These are phyloP conservation scores for Tillandsia leiboldiana DNA, from an alignment of 176 grass and related monocot species.

Conservation along the genomic window DNA sequence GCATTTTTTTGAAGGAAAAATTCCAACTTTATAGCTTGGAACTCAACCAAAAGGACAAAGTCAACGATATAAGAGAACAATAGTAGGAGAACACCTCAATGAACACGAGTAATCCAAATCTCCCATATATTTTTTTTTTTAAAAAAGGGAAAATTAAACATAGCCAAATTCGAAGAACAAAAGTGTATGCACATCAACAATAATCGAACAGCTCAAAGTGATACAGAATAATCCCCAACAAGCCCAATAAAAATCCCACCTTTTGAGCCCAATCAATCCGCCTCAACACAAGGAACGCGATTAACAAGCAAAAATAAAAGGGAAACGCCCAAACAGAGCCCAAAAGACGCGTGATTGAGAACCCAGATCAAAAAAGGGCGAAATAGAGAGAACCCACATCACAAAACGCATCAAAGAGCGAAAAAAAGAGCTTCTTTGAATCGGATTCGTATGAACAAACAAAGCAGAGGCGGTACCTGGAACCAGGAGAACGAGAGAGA, in stretches of 20 bases:
- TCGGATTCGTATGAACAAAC: not conserved
- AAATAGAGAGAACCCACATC: not conserved
- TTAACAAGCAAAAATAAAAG: not conserved
- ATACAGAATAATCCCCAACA: not conserved
- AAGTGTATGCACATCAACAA: not conserved
- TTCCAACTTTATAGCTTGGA: not conserved
- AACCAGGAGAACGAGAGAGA: not conserved
- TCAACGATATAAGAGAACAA: not conserved
- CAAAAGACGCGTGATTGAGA: not conserved
- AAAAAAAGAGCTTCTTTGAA: not conserved
- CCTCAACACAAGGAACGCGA: not conserved
- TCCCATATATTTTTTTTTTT: too few species aligned
- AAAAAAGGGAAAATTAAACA: too few species aligned
- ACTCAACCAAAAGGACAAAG: not conserved
- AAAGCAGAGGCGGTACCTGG: not conserved
- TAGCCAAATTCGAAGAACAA: too few species aligned
- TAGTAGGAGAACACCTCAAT: not conserved
- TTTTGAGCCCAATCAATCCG: not conserved
- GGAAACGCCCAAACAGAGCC: not conserved
- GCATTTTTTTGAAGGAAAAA: too few species aligned
- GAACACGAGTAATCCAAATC: too few species aligned
- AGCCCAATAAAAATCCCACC: not conserved
- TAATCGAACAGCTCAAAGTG: not conserved
- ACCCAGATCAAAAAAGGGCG: not conserved
- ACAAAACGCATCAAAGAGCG: not conserved